These are phyloP conservation scores for Penicillium sp. DNA, from an alignment of 2,329 filamentous ascomycete genomes.

Conservation along the genomic window DNA sequence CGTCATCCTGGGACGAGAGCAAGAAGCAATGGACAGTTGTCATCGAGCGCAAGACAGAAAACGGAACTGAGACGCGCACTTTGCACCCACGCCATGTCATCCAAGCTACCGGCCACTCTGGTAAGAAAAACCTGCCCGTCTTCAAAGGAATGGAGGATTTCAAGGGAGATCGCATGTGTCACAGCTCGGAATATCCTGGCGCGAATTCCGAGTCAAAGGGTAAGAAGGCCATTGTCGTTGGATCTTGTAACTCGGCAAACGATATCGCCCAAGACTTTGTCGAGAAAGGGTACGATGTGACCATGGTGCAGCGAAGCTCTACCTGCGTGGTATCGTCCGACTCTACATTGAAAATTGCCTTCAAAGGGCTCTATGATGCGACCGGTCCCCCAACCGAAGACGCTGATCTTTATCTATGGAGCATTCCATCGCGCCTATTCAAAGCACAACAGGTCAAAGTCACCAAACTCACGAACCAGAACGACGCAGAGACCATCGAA, in stretches of 20 bases:
- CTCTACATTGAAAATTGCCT: conserved; percentile 51
- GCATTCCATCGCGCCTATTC: conserved; percentile 57
- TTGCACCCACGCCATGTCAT: conserved; percentile 63
- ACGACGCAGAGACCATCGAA: conserved; percentile 39
- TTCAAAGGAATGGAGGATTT: conserved; percentile 55
- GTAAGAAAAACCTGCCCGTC: conserved; percentile 56
- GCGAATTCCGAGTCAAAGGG: conserved; percentile 48
- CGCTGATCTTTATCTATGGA: conserved; percentile 60
- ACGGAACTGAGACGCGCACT: conserved; percentile 50
- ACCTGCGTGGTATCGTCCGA: conserved; percentile 63
- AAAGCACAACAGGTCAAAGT: conserved; percentile 57
- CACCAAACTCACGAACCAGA: conserved; percentile 39
- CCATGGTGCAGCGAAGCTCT: conserved; percentile 66
- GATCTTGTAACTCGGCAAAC: conserved; percentile 66
- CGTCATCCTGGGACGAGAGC: conserved; percentile 52
- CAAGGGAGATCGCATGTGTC: conserved; percentile 58
- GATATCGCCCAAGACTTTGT: conserved; percentile 68
- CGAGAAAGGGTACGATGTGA: conserved; percentile 65
- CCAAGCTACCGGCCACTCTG: conserved; percentile 66
- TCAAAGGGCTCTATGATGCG: conserved; percentile 52
- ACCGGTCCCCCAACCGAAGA: conserved; percentile 61
- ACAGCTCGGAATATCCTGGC: conserved; percentile 61
- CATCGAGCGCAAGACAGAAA: conserved; percentile 44
- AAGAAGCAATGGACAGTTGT: conserved; percentile 56
- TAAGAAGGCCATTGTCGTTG: conserved; percentile 64